These are phyloP conservation scores for Codiaeum variegatum DNA, from an alignment of 441 rosid species.

Conservation along the genomic window DNA sequence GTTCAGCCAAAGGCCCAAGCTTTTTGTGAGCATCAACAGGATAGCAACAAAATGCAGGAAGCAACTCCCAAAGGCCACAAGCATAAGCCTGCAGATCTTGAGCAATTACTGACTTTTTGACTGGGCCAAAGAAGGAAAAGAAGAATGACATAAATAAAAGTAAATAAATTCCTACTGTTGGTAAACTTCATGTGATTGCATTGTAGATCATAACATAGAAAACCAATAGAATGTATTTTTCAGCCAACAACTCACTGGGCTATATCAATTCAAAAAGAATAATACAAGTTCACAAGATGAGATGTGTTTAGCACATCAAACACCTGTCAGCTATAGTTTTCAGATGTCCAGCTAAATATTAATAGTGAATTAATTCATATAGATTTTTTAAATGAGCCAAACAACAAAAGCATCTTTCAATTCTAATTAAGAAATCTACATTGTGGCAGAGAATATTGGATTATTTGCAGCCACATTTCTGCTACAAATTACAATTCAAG, in stretches of 20 bases:
- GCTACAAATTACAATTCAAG: background rate
- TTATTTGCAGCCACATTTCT: background rate
- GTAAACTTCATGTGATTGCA: conserved; percentile 11
- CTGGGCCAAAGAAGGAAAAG: conserved; percentile 37
- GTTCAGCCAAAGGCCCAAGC: conserved; percentile 54
- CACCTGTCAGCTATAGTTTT: background rate
- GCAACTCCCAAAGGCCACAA: conserved; percentile 62
- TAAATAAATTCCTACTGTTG: background rate
- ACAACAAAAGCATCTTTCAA: background rate
- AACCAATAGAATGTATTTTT: background rate
- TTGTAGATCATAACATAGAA: conserved; percentile 2
- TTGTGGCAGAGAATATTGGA: background rate
- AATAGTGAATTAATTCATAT: background rate
- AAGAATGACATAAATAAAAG: conserved; percentile 9
- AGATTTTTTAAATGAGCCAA: background rate
- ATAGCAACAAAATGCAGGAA: conserved; percentile 79
- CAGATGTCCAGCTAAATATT: background rate
- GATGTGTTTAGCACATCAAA: background rate
- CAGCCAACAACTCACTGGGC: background rate
- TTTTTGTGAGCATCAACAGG: conserved; percentile 57
- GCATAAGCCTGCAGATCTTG: conserved; percentile 67
- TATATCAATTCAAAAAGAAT: background rate
- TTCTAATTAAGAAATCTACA: background rate
- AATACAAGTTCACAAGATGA: background rate
- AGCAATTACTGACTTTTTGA: conserved; percentile 51